Conservation (phyloP, 1,139 yeast species). For the Suhomyces terraborum region DNA sequence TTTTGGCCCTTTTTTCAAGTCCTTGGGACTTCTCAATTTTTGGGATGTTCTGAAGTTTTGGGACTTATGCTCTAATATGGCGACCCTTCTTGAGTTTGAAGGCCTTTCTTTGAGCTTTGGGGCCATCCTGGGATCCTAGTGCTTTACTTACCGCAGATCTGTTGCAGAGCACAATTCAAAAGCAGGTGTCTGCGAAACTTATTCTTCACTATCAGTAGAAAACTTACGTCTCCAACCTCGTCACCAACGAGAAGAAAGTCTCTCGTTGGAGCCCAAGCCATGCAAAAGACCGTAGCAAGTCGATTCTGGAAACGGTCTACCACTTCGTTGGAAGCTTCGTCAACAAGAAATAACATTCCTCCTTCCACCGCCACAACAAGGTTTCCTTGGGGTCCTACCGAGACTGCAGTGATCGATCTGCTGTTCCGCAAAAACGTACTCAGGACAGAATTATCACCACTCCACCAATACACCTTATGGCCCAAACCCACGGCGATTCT, state of each 20-base stretch:
- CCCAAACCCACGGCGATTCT: conserved; percentile 73
- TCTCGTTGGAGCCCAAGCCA: conserved; percentile 60
- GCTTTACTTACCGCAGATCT: conserved; percentile 59
- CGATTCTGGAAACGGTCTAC: conserved; percentile 33
- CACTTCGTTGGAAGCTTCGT: conserved; percentile 20
- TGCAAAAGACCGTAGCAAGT: conserved; percentile 53
- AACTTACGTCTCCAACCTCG: conserved; percentile 59
- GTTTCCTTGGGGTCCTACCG: conserved; percentile 50
- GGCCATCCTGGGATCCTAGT: background rate
- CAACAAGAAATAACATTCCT: conserved; percentile 30
- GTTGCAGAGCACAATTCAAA: conserved; percentile 54
- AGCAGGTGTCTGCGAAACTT: background rate
- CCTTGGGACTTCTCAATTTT: background rate
- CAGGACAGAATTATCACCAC: conserved; percentile 49
- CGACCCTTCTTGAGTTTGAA: too few species aligned
- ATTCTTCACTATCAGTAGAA: background rate
- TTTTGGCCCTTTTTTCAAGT: too few species aligned
- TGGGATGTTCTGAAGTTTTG: background rate
- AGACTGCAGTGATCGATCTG: conserved; percentile 58
- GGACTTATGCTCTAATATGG: too few species aligned
- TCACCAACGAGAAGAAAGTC: conserved; percentile 62
- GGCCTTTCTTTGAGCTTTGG: too few species aligned
- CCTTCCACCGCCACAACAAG: conserved; percentile 55
- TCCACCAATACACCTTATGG: conserved; percentile 66
- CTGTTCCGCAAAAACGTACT: conserved; percentile 24